These are phyloP conservation scores for Gamsiella multidivaricata DNA, from an alignment of 192 early-diverging fungal species.

Conservation along the genomic window DNA sequence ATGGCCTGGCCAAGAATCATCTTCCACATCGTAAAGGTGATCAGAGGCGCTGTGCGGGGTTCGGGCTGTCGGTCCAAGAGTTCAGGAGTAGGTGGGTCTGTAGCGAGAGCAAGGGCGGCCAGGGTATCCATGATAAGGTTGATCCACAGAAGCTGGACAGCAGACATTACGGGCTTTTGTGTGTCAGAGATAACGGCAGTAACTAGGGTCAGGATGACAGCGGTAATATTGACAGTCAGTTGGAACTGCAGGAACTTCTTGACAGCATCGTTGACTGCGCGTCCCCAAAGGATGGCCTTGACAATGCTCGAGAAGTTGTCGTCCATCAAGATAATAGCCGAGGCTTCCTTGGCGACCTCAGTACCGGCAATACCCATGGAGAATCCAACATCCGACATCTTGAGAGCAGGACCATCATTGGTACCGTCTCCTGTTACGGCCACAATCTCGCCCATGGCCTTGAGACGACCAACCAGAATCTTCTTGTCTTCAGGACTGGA, in stretches of 20 bases:
- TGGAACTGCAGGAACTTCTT: slow-evolving; percentile 99
- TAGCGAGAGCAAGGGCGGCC: slow-evolving; percentile 96
- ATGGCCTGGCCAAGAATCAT: slow-evolving; percentile 93
- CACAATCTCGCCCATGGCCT: slow-evolving; percentile 92
- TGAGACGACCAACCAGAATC: slow-evolving; percentile 90
- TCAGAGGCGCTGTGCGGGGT: slow-evolving; percentile 81
- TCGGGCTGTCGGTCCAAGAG: slow-evolving; percentile 90
- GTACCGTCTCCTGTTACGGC: slow-evolving; percentile 99
- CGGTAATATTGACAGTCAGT: slow-evolving; percentile 96
- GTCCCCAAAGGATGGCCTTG: slow-evolving; percentile 98
- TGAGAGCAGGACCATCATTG: slow-evolving; percentile 97
- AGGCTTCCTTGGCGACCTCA: slow-evolving; percentile 99
- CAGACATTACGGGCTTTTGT: slow-evolving; percentile 89
- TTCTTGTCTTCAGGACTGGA: slow-evolving; percentile 96
- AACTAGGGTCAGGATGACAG: slow-evolving; percentile 83
- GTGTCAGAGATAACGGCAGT: slow-evolving; percentile 71
- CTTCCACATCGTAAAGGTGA: slow-evolving; percentile 94
- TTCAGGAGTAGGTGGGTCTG: slow-evolving; percentile 89
- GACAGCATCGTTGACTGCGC: slow-evolving; percentile 94
- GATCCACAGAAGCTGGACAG: slow-evolving; percentile 97
- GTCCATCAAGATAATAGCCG: slow-evolving; percentile 97
- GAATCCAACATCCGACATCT: slow-evolving; percentile 96
- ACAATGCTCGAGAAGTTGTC: slow-evolving; percentile 99
- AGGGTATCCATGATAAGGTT: slow-evolving; percentile 99
- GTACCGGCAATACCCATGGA: slow-evolving; percentile 99